Evolutionary conservation across 2,329 filamentous ascomycete genomes (phyloP).

Genomic region (Zasmidium citrigriseum): DNA sequence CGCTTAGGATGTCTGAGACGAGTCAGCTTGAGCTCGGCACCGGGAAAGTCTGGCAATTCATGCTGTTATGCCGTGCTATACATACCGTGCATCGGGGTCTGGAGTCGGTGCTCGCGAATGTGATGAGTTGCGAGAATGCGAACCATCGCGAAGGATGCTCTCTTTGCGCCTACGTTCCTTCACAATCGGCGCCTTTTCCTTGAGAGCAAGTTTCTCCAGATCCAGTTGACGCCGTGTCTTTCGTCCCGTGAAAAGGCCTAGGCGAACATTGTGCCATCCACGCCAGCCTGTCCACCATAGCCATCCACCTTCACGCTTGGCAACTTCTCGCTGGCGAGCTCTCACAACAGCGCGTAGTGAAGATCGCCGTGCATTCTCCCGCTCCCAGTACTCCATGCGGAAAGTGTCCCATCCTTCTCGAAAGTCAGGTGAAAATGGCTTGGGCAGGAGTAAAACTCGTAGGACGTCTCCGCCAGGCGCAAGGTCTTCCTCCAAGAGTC

Average conservation of each 20-base stretch:
- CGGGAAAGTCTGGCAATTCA: neutral
- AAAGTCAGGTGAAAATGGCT: conserved; percentile 92
- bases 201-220: conserved; percentile 31
- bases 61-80: neutral
- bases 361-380: conserved; percentile 85
- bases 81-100: conserved; percentile 19
- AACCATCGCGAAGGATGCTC: conserved; percentile 25
- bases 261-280: conserved; percentile 45
- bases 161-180: conserved; percentile 24
- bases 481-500: conserved; percentile 76
- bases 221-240: conserved; percentile 32
- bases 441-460: conserved; percentile 85
- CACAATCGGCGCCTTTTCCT: conserved; percentile 22
- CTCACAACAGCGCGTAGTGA: conserved; percentile 70
- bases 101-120: conserved; percentile 29
- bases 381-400: conserved; percentile 92
- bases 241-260: conserved; percentile 22
- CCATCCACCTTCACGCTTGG: conserved; percentile 71
- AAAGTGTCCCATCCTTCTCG: conserved; percentile 97
- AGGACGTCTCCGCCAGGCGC: conserved; percentile 88
- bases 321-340: conserved; percentile 66
- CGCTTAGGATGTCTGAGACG: conserved; percentile 11
- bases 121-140: conserved; percentile 26
- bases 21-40: neutral
- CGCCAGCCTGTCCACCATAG: conserved; percentile 85